Percentiles rank a stretch among this genome's conserved stretches.
phyloP scores from a whole-genome alignment of 129 eudicot genomes.

The Silybum marianum region DNA sequence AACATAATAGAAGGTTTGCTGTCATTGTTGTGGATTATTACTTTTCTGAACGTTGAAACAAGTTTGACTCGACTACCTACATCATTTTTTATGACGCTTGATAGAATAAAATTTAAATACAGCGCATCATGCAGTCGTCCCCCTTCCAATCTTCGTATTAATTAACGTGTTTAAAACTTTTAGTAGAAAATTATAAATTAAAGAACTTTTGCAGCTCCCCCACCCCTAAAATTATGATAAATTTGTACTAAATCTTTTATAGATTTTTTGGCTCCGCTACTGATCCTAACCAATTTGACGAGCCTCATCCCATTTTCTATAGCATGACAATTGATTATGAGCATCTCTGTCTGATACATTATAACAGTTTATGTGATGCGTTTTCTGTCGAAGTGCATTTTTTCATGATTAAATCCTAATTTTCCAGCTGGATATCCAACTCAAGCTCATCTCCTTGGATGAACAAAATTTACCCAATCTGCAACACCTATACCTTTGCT shows the following conservation, averaged over 20 bases:
- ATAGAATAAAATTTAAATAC: slow-evolving; percentile 7
- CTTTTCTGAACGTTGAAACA: slow-evolving; percentile 8
- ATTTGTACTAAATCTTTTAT: neutral
- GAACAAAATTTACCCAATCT: slow-evolving; percentile 55
- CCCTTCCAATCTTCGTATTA: neutral
- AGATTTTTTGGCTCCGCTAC: neutral
- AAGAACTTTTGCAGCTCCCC: neutral
- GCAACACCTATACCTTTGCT: slow-evolving; percentile 54
- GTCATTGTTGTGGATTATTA: slow-evolving; percentile 5
- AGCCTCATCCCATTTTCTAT: neutral
- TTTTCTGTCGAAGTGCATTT: neutral
- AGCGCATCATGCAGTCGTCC: neutral
- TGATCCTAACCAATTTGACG: neutral
- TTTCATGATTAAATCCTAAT: slow-evolving; percentile 6
- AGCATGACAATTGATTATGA: neutral
- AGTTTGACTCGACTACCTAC: neutral
- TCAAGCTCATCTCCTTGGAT: slow-evolving; percentile 56
- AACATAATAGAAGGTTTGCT: neutral
- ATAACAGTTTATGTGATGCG: neutral
- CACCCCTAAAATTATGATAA: neutral
- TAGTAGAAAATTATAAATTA: neutral
- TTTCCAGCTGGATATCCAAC: slow-evolving; percentile 54
- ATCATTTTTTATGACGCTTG: neutral
- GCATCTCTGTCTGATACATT: neutral
- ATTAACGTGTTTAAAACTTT: neutral